Evolutionary conservation across 305 asterid genomes (phyloP).

Genomic region (Coffea humblotiana): DNA sequence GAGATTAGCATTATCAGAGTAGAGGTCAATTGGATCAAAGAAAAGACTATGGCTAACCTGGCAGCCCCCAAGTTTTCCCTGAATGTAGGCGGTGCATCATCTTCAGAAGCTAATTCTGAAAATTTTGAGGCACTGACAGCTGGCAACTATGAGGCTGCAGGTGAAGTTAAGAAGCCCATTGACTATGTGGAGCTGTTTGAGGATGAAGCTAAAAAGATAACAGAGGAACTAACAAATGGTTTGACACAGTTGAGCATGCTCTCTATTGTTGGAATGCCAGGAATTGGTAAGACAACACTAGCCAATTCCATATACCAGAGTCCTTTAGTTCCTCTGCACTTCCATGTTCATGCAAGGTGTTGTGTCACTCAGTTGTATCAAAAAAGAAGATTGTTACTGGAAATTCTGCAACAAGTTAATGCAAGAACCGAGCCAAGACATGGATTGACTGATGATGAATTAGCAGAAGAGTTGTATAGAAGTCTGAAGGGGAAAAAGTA

Average conservation of each 20-base stretch:
- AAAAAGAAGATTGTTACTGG: background rate
- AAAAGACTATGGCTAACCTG: too few relatives aligned
- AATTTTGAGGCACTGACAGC: background rate
- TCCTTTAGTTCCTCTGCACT: background rate
- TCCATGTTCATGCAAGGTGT: conserved; percentile 6
- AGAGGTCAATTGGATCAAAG: background rate
- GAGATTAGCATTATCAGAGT: background rate
- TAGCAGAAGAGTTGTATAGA: background rate
- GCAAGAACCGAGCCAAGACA: background rate
- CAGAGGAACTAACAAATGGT: background rate
- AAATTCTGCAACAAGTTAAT: background rate
- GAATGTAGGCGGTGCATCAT: background rate
- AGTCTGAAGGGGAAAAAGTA: conserved; percentile 1
- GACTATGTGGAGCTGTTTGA: background rate
- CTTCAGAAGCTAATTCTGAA: background rate
- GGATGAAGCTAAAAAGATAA: background rate
- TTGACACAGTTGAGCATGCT: background rate
- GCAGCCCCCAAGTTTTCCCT: background rate
- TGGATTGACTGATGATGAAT: background rate
- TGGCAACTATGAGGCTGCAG: background rate
- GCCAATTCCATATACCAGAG: background rate
- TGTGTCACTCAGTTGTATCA: background rate
- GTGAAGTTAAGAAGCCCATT: background rate
- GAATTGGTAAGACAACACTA: background rate
- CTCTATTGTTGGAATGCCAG: background rate